Conservation (phyloP, 805 yeast species). For the Scheffersomyces lignosus region DNA sequence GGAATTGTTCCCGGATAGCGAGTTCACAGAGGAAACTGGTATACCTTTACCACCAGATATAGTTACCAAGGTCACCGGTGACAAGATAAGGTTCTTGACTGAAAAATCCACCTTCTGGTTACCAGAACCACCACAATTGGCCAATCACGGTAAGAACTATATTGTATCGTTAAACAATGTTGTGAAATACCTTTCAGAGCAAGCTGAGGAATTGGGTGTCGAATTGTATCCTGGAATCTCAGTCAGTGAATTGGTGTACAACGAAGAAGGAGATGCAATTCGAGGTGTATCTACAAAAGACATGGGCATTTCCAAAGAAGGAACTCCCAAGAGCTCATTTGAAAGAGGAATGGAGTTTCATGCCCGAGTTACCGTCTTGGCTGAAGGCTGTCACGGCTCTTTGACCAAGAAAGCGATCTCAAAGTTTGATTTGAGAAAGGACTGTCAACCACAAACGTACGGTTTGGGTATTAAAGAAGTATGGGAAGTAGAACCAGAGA, state of each 20-base stretch:
- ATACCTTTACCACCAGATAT: slow-evolving; percentile 78
- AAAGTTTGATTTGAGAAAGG: slow-evolving; percentile 65
- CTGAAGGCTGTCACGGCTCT: slow-evolving; percentile 99
- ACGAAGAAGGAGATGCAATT: slow-evolving; percentile 57
- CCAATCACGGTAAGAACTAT: slow-evolving; percentile 76
- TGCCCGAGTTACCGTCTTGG: slow-evolving; percentile 83
- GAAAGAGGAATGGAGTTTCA: slow-evolving; percentile 98
- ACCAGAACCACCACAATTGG: slow-evolving; percentile 94
- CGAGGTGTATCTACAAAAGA: slow-evolving; percentile 94
- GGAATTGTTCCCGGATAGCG: slow-evolving; percentile 78
- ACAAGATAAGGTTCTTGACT: slow-evolving; percentile 72
- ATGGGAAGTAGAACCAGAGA: slow-evolving; percentile 88
- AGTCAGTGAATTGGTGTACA: slow-evolving; percentile 72
- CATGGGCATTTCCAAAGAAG: slow-evolving; percentile 77
- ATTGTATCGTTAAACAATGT: slow-evolving; percentile 82
- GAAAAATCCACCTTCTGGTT: slow-evolving; percentile 60
- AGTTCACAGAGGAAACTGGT: slow-evolving; percentile 52
- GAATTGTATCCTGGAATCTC: slow-evolving; percentile 91
- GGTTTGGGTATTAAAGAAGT: slow-evolving; percentile 96
- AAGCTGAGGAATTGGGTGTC: slow-evolving; percentile 91
- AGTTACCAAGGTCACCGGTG: slow-evolving; percentile 72
- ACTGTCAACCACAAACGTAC: slow-evolving; percentile 78
- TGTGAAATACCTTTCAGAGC: slow-evolving; percentile 77
- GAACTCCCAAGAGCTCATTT: slow-evolving; percentile 76
- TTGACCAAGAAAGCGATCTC: slow-evolving; percentile 74